A percentile compares a stretch with the other conserved stretches of the same genome.
phyloP scores from a whole-genome alignment of 2,329 filamentous ascomycete genomes.

The Arthroderma sp. region DNA sequence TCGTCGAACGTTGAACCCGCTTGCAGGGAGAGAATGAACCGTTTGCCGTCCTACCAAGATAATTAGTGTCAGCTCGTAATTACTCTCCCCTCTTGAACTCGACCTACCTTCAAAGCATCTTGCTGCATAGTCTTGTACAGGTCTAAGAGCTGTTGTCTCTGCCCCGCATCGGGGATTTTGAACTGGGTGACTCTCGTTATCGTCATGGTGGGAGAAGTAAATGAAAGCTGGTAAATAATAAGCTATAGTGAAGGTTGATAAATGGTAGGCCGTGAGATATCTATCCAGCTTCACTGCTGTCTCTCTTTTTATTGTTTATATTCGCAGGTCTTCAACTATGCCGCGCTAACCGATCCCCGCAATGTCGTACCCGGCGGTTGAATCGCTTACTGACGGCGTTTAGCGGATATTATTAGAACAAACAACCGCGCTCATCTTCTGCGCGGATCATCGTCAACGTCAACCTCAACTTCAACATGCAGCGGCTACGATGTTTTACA shows the following conservation, averaged over 20 bases:
- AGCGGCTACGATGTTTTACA: no score
- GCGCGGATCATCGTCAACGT: no score
- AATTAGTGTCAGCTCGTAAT: not conserved
- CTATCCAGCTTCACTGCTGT: no score
- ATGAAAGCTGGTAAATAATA: no score
- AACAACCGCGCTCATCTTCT: no score
- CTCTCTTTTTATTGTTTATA: no score
- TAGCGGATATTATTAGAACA: no score
- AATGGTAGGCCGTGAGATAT: not conserved
- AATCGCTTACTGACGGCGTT: no score
- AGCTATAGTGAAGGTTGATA: not conserved
- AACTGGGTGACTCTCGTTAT: slow-evolving; percentile 35
- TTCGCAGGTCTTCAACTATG: no score
- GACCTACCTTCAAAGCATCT: slow-evolving; percentile 24
- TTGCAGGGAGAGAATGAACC: slow-evolving; percentile 47
- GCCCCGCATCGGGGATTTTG: slow-evolving; percentile 30
- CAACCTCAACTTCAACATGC: no score
- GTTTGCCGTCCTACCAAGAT: slow-evolving; percentile 46
- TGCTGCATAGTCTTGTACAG: slow-evolving; percentile 22
- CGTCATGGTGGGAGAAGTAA: slow-evolving; percentile 6
- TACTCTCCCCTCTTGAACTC: not conserved
- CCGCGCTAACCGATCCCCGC: no score
- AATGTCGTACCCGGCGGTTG: no score
- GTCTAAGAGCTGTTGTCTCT: slow-evolving; percentile 25
- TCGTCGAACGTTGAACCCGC: slow-evolving; percentile 34